These are phyloP conservation scores for Neurospora intermedia DNA, from an alignment of 495 filamentous ascomycete genomes.

Conservation along the genomic window DNA sequence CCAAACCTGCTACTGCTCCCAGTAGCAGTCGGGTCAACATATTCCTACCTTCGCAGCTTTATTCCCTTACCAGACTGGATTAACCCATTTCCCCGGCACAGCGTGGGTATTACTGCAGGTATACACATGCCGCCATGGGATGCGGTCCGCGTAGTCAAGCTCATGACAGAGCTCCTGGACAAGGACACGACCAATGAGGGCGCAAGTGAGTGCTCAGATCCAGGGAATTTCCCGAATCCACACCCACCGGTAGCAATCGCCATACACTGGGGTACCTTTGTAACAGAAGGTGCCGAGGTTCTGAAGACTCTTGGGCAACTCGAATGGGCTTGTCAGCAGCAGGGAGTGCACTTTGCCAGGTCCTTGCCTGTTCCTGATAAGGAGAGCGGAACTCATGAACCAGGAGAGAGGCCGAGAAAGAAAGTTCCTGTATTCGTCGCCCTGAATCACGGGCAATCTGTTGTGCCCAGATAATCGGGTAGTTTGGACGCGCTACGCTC, in stretches of 20 bases:
- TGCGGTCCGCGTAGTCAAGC: slow-evolving; percentile 18
- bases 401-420: not conserved
- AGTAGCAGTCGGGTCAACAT: slow-evolving; percentile 19
- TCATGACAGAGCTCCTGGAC: slow-evolving; percentile 6
- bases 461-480: not conserved
- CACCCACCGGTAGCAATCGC: slow-evolving; percentile 16
- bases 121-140: slow-evolving; percentile 27
- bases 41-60: slow-evolving; percentile 19
- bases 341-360: slow-evolving; percentile 18
- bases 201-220: not conserved
- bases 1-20: slow-evolving; percentile 19
- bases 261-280: slow-evolving; percentile 28
- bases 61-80: slow-evolving; percentile 15
- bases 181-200: not conserved
- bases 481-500: accelerated
- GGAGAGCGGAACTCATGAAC: accelerated
- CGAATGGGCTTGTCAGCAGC: slow-evolving; percentile 20
- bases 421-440: slow-evolving; percentile 5
- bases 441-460: slow-evolving; percentile 8
- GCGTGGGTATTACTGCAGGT: slow-evolving; percentile 12
- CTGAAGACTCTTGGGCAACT: slow-evolving; percentile 18
- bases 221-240: not conserved
- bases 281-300: slow-evolving; percentile 17
- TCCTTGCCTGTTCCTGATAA: not conserved
- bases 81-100: slow-evolving; percentile 18